phyloP scores from a whole-genome alignment of 768 basidiomycete species.

The Pisolithus sp. region DNA sequence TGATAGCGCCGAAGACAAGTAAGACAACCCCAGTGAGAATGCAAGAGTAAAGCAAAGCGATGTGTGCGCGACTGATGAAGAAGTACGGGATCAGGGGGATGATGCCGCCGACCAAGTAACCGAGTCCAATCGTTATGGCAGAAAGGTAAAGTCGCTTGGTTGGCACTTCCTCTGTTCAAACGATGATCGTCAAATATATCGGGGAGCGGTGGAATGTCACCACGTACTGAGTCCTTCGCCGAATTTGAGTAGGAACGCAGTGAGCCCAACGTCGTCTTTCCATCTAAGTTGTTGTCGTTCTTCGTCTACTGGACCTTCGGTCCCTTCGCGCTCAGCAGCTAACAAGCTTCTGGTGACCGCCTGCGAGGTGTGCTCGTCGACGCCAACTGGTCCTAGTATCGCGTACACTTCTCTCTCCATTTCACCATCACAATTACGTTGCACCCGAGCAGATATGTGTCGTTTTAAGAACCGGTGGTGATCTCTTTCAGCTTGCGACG shows the following conservation, averaged over 20 bases:
- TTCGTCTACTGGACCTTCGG: slow-evolving; percentile 34
- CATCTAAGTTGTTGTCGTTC: slow-evolving; percentile 57
- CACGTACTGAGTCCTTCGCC: slow-evolving; percentile 74
- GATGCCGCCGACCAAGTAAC: slow-evolving; percentile 88
- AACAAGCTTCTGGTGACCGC: slow-evolving; percentile 75
- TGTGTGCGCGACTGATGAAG: slow-evolving; percentile 66
- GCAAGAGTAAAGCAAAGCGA: slow-evolving; percentile 75
- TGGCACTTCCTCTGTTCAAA: slow-evolving; percentile 74
- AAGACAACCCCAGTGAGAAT: slow-evolving; percentile 82
- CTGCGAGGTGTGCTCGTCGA: slow-evolving; percentile 75
- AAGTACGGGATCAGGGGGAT: slow-evolving; percentile 93
- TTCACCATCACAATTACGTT: slow-evolving; percentile 86
- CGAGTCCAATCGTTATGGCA: slow-evolving; percentile 91
- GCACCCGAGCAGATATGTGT: slow-evolving; percentile 75
- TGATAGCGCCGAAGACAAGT: slow-evolving; percentile 85
- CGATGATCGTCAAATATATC: not conserved
- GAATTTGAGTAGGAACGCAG: slow-evolving; percentile 92
- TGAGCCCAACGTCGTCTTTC: slow-evolving; percentile 79
- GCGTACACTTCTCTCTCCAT: slow-evolving; percentile 93
- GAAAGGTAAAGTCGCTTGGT: slow-evolving; percentile 78
- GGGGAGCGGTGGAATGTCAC: slow-evolving; percentile 21
- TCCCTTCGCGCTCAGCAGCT: slow-evolving; percentile 49
- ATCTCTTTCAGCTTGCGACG: slow-evolving; percentile 94
- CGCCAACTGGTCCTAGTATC: slow-evolving; percentile 83
- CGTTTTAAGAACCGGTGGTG: slow-evolving; percentile 79